Percentiles rank a stretch among this genome's conserved stretches.
phyloP scores from a whole-genome alignment of 2,329 filamentous ascomycete genomes.

The Fusarium agapanthi region DNA sequence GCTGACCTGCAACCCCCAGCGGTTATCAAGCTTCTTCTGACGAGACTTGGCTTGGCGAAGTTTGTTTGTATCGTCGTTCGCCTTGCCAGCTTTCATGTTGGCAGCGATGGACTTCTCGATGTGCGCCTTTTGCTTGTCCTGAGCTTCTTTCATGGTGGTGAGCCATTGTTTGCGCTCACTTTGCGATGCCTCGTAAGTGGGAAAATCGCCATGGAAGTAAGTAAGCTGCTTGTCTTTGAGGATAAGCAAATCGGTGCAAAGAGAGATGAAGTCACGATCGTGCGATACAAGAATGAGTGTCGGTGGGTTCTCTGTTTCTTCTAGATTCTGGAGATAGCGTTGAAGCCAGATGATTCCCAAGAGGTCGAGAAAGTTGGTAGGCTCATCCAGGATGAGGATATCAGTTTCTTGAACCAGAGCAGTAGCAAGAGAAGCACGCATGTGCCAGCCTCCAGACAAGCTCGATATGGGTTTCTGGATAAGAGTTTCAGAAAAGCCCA shows the following conservation, averaged over 20 bases:
- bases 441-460: constrained; percentile 81
- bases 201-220: constrained; percentile 79
- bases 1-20: constrained; percentile 79
- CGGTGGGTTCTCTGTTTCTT: constrained; percentile 60
- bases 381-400: constrained; percentile 84
- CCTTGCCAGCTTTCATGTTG: constrained; percentile 78
- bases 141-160: constrained; percentile 80
- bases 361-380: constrained; percentile 86
- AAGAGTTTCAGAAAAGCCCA: constrained; percentile 73
- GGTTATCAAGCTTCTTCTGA: constrained; percentile 84
- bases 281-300: constrained; percentile 85
- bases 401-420: constrained; percentile 78
- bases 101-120: constrained; percentile 80
- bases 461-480: constrained; percentile 68
- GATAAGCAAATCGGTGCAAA: constrained; percentile 80
- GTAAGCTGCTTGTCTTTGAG: constrained; percentile 75
- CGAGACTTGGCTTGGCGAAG: constrained; percentile 84
- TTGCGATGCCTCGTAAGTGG: constrained; percentile 74
- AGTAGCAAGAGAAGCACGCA: constrained; percentile 72
- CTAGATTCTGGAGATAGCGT: constrained; percentile 69
- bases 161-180: constrained; percentile 74
- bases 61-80: constrained; percentile 84
- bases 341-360: constrained; percentile 88
- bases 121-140: constrained; percentile 82
- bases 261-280: constrained; percentile 81